These are phyloP conservation scores for Cairneyella variabilis DNA, from an alignment of 495 filamentous ascomycete species.

Conservation along the genomic window DNA sequence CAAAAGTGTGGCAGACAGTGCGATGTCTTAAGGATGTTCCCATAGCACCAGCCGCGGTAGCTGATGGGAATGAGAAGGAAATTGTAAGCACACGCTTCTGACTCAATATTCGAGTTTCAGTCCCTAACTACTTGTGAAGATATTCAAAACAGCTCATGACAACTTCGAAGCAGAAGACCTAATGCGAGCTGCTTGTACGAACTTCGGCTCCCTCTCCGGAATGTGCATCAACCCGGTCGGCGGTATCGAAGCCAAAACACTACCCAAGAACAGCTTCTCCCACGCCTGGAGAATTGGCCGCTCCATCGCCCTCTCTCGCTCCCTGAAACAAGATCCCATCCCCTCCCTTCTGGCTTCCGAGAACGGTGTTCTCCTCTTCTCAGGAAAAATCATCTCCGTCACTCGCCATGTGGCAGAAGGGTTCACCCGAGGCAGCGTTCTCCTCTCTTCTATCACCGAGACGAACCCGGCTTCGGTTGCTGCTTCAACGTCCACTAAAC, in stretches of 20 bases:
- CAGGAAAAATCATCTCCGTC: constrained; percentile 25
- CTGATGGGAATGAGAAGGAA: constrained; percentile 43
- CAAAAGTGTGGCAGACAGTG: constrained; percentile 51
- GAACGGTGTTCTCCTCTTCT: constrained; percentile 26
- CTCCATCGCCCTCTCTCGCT: constrained; percentile 37
- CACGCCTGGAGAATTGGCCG: constrained; percentile 42
- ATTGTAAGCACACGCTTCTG: constrained; percentile 25
- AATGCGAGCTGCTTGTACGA: constrained; percentile 19
- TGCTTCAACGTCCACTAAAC: not conserved
- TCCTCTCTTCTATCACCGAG: constrained; percentile 14
- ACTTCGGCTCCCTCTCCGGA: constrained; percentile 27
- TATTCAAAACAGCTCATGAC: constrained; percentile 28
- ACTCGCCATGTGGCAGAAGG: constrained; percentile 20
- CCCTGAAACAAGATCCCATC: constrained; percentile 37
- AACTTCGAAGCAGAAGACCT: constrained; percentile 21
- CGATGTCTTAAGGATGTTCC: constrained; percentile 39
- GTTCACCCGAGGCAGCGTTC: constrained; percentile 22
- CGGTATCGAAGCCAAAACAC: constrained; percentile 20
- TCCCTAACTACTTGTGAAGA: constrained; percentile 4
- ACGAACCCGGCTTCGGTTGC: not conserved
- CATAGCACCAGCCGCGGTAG: constrained; percentile 17
- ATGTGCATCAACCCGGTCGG: constrained; percentile 24
- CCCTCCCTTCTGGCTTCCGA: constrained; percentile 39
- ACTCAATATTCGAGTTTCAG: not conserved
- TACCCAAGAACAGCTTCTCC: constrained; percentile 21